Conservation (phyloP, 148 eudicot species). For the Camellia japonica region DNA sequence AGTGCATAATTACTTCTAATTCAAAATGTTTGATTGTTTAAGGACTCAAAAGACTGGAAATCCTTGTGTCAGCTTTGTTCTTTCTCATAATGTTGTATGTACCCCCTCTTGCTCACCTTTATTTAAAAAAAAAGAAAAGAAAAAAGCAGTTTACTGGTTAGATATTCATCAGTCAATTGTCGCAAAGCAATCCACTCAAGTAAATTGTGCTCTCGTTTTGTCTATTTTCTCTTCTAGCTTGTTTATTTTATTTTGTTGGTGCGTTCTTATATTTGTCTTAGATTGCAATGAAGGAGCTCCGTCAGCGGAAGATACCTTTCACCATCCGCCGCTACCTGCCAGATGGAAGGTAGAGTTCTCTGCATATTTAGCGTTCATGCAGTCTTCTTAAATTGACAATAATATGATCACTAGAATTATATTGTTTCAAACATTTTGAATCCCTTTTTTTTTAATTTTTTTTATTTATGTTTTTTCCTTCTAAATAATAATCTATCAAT, state of each 20-base stretch:
- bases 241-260: neutral
- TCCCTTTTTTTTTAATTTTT: no score
- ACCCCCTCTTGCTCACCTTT: neutral
- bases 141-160: neutral
- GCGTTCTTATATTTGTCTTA: conserved; percentile 18
- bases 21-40: neutral
- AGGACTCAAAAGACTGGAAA: neutral
- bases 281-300: conserved; percentile 97
- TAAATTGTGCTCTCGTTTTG: neutral
- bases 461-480: neutral
- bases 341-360: conserved; percentile 72
- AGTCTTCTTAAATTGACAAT: conserved; percentile 1
- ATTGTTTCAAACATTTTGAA: neutral
- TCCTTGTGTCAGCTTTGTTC: neutral
- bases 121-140: neutral
- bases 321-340: conserved; percentile 96
- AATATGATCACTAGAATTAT: neutral
- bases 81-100: neutral
- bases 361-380: neutral
- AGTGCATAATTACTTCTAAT: no score
- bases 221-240: neutral
- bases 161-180: neutral
- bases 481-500: neutral
- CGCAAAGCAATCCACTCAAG: neutral
- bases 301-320: conserved; percentile 84